Conservation (phyloP, 1,284 basidiomycete genomes). For the Trichosporon sp. region DNA sequence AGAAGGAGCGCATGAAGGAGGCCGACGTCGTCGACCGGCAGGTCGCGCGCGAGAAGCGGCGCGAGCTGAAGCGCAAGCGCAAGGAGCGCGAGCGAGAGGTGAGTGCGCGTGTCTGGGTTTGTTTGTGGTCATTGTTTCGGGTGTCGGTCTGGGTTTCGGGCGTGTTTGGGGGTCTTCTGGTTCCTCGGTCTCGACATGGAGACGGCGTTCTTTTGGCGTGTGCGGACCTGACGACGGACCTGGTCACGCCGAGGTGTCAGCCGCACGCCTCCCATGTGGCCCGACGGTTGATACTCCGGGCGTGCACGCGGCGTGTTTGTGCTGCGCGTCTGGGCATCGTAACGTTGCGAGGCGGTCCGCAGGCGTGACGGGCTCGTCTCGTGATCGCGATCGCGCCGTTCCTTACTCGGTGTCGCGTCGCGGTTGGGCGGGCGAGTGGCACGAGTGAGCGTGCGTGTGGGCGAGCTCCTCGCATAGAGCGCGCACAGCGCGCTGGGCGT, state of each 20-base stretch:
- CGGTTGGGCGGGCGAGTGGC: not conserved
- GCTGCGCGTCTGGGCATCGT: not conserved
- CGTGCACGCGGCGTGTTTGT: not conserved
- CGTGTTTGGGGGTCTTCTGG: not conserved
- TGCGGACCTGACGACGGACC: not conserved
- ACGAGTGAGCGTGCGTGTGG: not conserved
- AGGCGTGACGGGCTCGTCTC: not conserved
- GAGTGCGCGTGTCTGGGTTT: slow-evolving; percentile 18
- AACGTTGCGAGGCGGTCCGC: not conserved
- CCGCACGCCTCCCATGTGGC: not conserved
- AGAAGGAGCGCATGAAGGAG: slow-evolving; percentile 65
- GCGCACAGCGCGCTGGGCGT: too few species aligned
- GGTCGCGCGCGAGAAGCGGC: slow-evolving; percentile 79
- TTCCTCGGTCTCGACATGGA: not conserved
- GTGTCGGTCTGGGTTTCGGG: not conserved
- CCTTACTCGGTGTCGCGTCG: not conserved
- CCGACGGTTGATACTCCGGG: not conserved
- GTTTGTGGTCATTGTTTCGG: not conserved
- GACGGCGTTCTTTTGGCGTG: not conserved
- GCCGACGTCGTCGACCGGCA: slow-evolving; percentile 72
- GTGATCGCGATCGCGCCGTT: not conserved
- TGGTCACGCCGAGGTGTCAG: not conserved
- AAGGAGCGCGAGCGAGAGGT: slow-evolving; percentile 75
- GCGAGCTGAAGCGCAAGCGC: slow-evolving; percentile 75
- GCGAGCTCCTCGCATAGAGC: too few species aligned